Percentiles rank a stretch among this genome's conserved stretches.
Evolutionary conservation across 345 rosid genomes (phyloP).

Genomic region (Erysimum cheiranthoides): DNA sequence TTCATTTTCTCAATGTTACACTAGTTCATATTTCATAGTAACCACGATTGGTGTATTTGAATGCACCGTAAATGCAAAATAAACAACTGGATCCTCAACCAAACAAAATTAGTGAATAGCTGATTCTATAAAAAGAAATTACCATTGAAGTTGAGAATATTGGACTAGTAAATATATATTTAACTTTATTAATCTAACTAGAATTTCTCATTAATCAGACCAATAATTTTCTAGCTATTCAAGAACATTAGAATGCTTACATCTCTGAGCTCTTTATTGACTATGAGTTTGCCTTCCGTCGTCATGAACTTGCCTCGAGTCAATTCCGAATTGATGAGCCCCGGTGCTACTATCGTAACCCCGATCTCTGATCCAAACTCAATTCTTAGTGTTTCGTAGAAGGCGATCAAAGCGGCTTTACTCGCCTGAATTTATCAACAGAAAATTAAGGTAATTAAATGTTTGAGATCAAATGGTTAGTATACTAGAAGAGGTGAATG

Average conservation of each 20-base stretch:
- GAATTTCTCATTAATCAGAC: not conserved
- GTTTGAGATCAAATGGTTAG: not conserved
- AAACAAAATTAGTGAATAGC: not conserved
- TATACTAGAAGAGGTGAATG: not conserved
- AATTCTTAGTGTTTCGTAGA: slow-evolving; percentile 52
- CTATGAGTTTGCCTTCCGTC: slow-evolving; percentile 44
- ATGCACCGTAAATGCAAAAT: not conserved
- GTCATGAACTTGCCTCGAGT: slow-evolving; percentile 53
- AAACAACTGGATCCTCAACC: not conserved
- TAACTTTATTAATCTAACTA: not conserved
- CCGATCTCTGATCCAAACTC: slow-evolving; percentile 53
- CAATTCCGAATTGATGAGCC: slow-evolving; percentile 52
- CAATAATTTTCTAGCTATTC: not conserved
- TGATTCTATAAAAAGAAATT: not conserved
- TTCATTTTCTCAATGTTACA: not conserved
- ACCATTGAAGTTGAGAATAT: not conserved
- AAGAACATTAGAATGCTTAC: slow-evolving; percentile 41
- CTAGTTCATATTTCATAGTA: not conserved
- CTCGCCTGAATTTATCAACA: slow-evolving; percentile 50
- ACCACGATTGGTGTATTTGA: not conserved
- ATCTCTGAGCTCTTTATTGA: slow-evolving; percentile 51
- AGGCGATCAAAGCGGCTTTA: slow-evolving; percentile 58
- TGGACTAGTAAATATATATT: not conserved
- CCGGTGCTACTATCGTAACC: slow-evolving; percentile 59
- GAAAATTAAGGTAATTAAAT: not conserved